Base-by-base conservation (phyloP, 1,284 basidiomycete genomes). In the Malassezia equina region DNA sequence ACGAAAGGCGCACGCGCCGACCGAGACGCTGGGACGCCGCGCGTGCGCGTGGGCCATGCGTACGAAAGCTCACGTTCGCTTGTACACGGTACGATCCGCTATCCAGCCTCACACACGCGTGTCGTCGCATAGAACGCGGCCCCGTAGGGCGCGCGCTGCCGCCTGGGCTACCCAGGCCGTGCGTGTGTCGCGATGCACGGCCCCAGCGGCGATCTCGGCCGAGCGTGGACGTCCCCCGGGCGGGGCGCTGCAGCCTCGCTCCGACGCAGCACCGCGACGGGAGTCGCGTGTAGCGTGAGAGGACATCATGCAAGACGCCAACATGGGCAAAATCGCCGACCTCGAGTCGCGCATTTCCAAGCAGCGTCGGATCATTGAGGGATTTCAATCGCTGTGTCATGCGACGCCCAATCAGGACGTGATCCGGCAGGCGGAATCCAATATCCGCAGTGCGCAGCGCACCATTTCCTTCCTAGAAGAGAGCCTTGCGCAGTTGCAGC, bases 361-460 rank as follows among this genome's bases (percentile, higher is more conserved):
- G 47, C 88, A 93, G 78, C 86, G 85, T 77, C 90, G 89, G 80
- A 84, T 91, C 75, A 81, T 93, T 65, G 86, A 91, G 77, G 89
- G 85, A 19, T 84, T 84, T 47, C 83, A 86, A 72, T 80, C 83
- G 61, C 80, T 93, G 58, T 82, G 85, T 47, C 82, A 83, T 72
- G 89, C 88, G 4, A 90, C 89, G 32, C 81, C 78, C 47, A 93
- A 93, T 72, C 86, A 83, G 62, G 88, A 91, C 77, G 89, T 91
- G 51, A 79, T 89, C 52, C 81, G 85, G 7, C 64, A 68, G 44
- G 67, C 69, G 9, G 88, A 93, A 66, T 82, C 84, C 56, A 86
- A 90, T 79, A 88, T 91, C 76, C 83, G 86, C 64, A 88, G 93
- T 75, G 84, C 87, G 7, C 85, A 89, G 75, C 83, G 84, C 51